A percentile compares a stretch with the other conserved stretches of the same genome.
phyloP scores from a whole-genome alignment of 768 basidiomycete species.

The Strobilomyces confusus region DNA sequence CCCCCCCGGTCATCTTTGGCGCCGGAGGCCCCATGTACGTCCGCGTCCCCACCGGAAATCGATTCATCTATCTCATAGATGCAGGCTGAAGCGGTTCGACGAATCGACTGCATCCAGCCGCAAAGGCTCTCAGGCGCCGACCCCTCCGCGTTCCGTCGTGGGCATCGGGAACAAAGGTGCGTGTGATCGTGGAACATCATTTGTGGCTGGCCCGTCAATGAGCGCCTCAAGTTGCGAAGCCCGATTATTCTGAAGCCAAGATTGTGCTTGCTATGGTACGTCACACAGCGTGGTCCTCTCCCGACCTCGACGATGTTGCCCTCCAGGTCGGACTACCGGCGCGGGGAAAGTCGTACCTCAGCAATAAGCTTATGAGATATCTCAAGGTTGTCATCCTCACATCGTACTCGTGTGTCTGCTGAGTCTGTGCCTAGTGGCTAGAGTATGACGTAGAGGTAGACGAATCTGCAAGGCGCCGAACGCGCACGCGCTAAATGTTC shows the following conservation, averaged over 20 bases:
- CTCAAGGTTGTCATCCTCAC: constrained; percentile 59
- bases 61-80: neutral
- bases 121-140: constrained; percentile 67
- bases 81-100: constrained; percentile 77
- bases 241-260: constrained; percentile 98
- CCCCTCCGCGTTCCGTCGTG: constrained; percentile 78
- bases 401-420: constrained; percentile 2
- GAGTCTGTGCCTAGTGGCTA: constrained; percentile 69
- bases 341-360: constrained; percentile 95
- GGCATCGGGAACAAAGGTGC: constrained; percentile 87
- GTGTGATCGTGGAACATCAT: neutral
- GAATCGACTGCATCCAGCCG: constrained; percentile 68
- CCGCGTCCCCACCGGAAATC: neutral
- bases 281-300: neutral
- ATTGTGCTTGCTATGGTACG: constrained; percentile 95
- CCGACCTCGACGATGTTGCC: neutral
- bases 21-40: constrained; percentile 75
- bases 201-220: neutral
- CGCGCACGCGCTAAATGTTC: neutral
- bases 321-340: constrained; percentile 92
- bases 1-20: constrained; percentile 59
- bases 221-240: constrained; percentile 70
- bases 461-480: neutral
- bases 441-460: constrained; percentile 94
- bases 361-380: constrained; percentile 96